Conservation (phyloP, 768 basidiomycete genomes). For the Tulasnella sp. region DNA sequence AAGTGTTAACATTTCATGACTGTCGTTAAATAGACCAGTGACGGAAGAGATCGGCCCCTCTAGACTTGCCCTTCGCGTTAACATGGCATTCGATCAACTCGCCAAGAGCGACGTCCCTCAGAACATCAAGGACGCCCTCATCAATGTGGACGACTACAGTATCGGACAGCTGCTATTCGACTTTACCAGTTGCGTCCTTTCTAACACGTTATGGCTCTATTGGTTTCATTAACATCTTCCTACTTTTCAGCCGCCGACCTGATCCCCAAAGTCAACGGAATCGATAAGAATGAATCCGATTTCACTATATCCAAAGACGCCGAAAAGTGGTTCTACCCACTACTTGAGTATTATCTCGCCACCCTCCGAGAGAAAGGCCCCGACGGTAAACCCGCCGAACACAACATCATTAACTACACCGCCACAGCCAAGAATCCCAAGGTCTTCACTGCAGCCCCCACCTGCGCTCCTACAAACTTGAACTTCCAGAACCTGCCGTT, state of each 20-base stretch:
- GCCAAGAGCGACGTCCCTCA: neutral
- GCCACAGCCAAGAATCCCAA: neutral
- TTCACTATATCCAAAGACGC: neutral
- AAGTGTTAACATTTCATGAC: neutral
- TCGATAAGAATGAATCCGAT: neutral
- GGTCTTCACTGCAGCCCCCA: neutral
- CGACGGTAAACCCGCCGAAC: neutral
- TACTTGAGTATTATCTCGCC: neutral
- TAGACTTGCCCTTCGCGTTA: slow-evolving; percentile 9
- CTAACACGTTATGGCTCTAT: neutral
- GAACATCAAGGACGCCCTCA: neutral
- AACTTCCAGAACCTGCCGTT: slow-evolving; percentile 13
- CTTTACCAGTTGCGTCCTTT: neutral
- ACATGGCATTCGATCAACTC: slow-evolving; percentile 8
- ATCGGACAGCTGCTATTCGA: neutral
- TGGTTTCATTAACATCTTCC: neutral
- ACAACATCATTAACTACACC: neutral
- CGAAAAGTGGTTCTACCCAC: neutral
- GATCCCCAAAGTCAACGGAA: neutral
- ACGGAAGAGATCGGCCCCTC: neutral
- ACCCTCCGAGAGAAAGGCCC: neutral
- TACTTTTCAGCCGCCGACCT: neutral
- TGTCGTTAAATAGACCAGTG: neutral
- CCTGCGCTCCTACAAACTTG: neutral
- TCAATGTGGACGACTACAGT: neutral